Evolutionary conservation across 768 basidiomycete species (phyloP).

Genomic region (Cantharellus anzutake): DNA sequence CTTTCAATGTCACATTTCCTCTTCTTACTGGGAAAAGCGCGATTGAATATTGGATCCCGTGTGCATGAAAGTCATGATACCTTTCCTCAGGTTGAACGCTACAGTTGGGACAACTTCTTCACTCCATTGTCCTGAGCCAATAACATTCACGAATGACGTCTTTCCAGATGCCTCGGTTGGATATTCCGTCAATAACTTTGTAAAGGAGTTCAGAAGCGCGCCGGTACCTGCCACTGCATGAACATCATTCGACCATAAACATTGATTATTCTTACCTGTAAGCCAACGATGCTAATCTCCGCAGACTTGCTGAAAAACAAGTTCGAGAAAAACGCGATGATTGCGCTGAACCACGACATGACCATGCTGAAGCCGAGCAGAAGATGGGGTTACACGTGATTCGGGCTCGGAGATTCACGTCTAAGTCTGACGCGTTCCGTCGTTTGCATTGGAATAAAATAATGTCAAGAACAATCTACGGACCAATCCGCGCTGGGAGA

Average conservation of each 20-base stretch:
- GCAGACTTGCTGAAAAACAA: slow-evolving; percentile 77
- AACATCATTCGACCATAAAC: not conserved
- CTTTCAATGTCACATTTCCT: slow-evolving; percentile 78
- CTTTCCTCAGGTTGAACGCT: slow-evolving; percentile 74
- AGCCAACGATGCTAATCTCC: slow-evolving; percentile 79
- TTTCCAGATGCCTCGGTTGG: slow-evolving; percentile 68
- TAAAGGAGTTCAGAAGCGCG: not conserved
- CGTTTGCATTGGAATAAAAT: no score
- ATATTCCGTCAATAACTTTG: not conserved
- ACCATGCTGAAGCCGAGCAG: no score
- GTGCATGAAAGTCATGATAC: not conserved
- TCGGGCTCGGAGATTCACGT: no score
- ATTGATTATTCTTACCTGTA: slow-evolving; percentile 34
- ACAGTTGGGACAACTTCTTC: slow-evolving; percentile 95
- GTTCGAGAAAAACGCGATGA: slow-evolving; percentile 40
- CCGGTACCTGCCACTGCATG: no score
- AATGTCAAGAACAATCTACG: not conserved
- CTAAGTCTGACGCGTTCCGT: no score
- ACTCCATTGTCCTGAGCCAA: slow-evolving; percentile 70
- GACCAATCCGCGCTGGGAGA: not conserved
- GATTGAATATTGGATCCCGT: not conserved
- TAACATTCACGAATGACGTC: slow-evolving; percentile 84
- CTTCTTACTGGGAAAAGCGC: slow-evolving; percentile 33
- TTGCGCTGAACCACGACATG: slow-evolving; percentile 26
- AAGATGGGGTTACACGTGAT: no score